Percentiles rank a stretch among this genome's conserved stretches.
Evolutionary conservation across 2,329 filamentous ascomycete species (phyloP).

Genomic region (Tolypocladium amazonense): DNA sequence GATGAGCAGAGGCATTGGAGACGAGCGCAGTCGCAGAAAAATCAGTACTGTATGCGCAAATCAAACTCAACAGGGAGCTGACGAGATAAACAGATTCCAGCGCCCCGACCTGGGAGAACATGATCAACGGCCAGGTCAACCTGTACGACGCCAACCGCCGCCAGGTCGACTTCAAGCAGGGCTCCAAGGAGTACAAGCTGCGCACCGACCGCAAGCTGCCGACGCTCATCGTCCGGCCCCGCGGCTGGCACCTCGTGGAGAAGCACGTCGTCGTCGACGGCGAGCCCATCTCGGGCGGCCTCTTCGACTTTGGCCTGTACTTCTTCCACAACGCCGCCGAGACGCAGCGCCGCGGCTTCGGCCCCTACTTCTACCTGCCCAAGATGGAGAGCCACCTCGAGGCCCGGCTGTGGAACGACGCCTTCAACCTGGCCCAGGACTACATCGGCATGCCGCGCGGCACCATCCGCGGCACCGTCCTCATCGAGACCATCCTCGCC

Average conservation of each 20-base stretch:
- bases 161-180: constrained; percentile 93
- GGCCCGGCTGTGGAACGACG: constrained; percentile 96
- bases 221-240: constrained; percentile 85
- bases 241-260: constrained; percentile 97
- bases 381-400: constrained; percentile 98
- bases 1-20: neutral
- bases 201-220: constrained; percentile 77
- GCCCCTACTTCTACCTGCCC: constrained; percentile 95
- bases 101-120: constrained; percentile 97
- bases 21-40: neutral
- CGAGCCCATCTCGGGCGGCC: constrained; percentile 80
- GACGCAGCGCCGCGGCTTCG: constrained; percentile 70
- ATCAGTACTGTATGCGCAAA: neutral
- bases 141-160: constrained; percentile 90
- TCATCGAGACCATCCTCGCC: constrained; percentile 96
- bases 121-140: constrained; percentile 97
- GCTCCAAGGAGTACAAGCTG: constrained; percentile 93
- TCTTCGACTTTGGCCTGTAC: constrained; percentile 98
- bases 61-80: constrained; percentile 5
- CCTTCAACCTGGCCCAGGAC: constrained; percentile 92
- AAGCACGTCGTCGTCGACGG: constrained; percentile 96
- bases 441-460: constrained; percentile 81
- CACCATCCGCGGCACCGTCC: constrained; percentile 86
- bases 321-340: constrained; percentile 98
- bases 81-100: constrained; percentile 58